A percentile compares a stretch with the other conserved stretches of the same genome.
Conservation (phyloP, 1,139 yeast genomes). For the Taphrina pruni region DNA sequence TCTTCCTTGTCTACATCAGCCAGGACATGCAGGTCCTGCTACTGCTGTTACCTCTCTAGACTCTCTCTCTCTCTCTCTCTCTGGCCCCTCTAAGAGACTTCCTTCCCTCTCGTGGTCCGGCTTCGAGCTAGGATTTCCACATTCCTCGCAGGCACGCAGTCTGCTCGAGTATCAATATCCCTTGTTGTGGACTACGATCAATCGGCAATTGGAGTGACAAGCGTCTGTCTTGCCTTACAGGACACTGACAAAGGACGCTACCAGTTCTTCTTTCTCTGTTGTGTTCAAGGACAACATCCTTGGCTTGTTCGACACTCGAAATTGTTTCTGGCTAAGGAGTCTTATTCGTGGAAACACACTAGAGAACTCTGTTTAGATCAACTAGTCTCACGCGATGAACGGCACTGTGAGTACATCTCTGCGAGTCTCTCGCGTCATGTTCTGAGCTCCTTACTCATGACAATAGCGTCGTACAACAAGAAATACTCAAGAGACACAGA, state of each 20-base stretch:
- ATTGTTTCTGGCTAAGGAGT: neutral
- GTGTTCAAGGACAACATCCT: neutral
- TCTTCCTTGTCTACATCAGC: neutral
- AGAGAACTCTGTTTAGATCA: neutral
- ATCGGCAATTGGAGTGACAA: neutral
- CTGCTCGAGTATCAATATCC: slow-evolving; percentile 9
- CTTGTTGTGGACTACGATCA: neutral
- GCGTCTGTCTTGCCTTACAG: neutral
- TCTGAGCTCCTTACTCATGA: neutral
- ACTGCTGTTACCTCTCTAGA: neutral
- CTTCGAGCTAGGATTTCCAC: neutral
- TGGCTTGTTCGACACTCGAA: neutral
- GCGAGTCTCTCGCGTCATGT: neutral
- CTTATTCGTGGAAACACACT: neutral
- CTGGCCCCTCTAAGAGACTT: no score
- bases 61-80: neutral
- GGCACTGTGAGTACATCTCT: slow-evolving; percentile 25
- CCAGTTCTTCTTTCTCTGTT: neutral
- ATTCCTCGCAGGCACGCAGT: neutral
- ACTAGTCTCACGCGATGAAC: slow-evolving; percentile 9
- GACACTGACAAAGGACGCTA: neutral
- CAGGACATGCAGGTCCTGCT: slow-evolving; percentile 8
- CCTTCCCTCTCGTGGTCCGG: neutral
- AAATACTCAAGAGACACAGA: slow-evolving; percentile 26
- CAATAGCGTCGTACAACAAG: slow-evolving; percentile 37